phyloP scores from a whole-genome alignment of 257 asterid species.

The Solanum bukasovii region DNA sequence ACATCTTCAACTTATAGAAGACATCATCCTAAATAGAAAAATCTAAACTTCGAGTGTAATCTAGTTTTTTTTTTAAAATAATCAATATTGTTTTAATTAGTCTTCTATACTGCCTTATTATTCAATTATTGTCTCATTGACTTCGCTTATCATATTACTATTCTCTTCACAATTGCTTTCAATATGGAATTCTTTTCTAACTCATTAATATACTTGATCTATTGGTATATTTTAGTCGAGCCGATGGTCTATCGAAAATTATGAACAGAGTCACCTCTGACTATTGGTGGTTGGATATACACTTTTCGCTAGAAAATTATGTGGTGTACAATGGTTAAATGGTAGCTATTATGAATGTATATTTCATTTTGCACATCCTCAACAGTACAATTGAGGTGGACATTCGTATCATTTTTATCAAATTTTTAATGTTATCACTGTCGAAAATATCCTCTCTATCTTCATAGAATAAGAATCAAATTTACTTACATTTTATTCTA shows the following conservation, averaged over 20 bases:
- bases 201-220: not conserved
- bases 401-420: rapidly evolving
- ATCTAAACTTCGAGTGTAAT: too few relatives aligned
- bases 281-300: not conserved
- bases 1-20: not conserved
- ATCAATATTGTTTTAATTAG: not conserved
- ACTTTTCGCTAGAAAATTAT: too few relatives aligned
- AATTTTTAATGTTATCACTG: too few relatives aligned
- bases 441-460: not conserved
- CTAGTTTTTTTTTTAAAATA: not conserved
- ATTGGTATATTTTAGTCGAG: not conserved
- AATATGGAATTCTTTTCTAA: too few relatives aligned
- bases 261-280: not conserved
- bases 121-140: too few relatives aligned
- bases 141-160: too few relatives aligned
- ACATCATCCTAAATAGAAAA: not conserved
- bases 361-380: too few relatives aligned
- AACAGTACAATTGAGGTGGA: not conserved
- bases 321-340: too few relatives aligned
- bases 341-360: too few relatives aligned
- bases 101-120: not conserved
- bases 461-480: not conserved
- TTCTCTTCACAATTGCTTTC: too few relatives aligned
- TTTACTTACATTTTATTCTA: rapidly evolving
- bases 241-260: too few relatives aligned